Evolutionary conservation across 2,329 filamentous ascomycete species (phyloP).

Genomic region (Aureobasidium vineae): DNA sequence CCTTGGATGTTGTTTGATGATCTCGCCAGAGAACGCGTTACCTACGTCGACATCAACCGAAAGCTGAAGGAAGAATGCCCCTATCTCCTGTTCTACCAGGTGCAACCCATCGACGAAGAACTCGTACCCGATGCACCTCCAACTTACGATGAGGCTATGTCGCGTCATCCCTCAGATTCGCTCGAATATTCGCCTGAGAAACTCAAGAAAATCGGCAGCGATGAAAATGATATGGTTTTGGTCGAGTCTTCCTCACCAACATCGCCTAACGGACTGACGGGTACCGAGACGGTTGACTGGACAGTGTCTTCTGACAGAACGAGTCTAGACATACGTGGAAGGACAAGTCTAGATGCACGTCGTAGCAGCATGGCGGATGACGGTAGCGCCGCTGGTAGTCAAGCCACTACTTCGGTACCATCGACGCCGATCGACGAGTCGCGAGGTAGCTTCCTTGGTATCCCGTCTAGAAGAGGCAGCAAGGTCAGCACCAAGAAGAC

Average conservation of each 20-base stretch:
- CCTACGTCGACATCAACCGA: constrained; percentile 71
- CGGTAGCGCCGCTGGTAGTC: constrained; percentile 36
- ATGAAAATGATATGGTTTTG: constrained; percentile 27
- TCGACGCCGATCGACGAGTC: constrained; percentile 48
- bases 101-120: constrained; percentile 73
- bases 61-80: constrained; percentile 84
- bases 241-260: constrained; percentile 25
- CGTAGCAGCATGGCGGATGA: constrained; percentile 45
- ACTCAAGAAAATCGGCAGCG: constrained; percentile 21
- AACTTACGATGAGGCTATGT: constrained; percentile 34
- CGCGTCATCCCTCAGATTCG: constrained; percentile 28
- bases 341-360: constrained; percentile 40
- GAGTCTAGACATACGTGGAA: constrained; percentile 35
- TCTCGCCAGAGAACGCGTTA: constrained; percentile 68
- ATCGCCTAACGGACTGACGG: constrained; percentile 26
- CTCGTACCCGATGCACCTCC: constrained; percentile 32
- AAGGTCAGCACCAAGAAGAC: constrained; percentile 33
- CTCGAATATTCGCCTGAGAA: constrained; percentile 27
- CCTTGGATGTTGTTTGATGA: constrained; percentile 95
- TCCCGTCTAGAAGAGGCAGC: constrained; percentile 36
- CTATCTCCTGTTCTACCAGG: constrained; percentile 93
- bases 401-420: constrained; percentile 35
- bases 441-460: constrained; percentile 34
- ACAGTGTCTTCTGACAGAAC: constrained; percentile 32
- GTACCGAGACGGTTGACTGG: constrained; percentile 22